Base-by-base conservation (phyloP, 2,329 filamentous ascomycete species). In the Pseudomassariella vexata region DNA sequence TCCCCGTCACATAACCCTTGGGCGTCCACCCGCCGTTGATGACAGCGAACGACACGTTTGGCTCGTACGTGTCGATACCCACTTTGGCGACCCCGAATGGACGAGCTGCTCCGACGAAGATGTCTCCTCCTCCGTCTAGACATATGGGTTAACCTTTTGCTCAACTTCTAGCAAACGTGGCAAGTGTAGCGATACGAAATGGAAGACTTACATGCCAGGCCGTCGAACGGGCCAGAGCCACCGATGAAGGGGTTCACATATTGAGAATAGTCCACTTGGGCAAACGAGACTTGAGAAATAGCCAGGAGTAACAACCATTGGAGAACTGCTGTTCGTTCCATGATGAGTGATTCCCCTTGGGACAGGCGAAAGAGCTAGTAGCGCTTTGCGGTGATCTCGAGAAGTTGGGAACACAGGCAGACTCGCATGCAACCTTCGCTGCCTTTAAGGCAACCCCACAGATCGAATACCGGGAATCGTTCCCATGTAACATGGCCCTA, bases 231-330 rank as follows among this genome's bases (percentile, higher is more conserved):
- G 3, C 30, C 30, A 10, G 30, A 33, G 7, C 30, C 30, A 20
- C 30, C 30, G 27, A 71, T 66, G 34, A 73, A 67, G 0, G 60
- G 63, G 37, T 71, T 67, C 6, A 73, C 67, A 52, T 63, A 61
- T 38, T 60, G 42, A 1, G 60, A 46, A 35, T 57, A 64, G 40
- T 65, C 52, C 9, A 16, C 32, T 30, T 35, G 32, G 10, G 14
- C 32, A 11, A 24, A n/a, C 9, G 12, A 20, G 9, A 11, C 9
- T 5, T 15, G 19, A n/a, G 16, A 21, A 5, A 9, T 12, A 12
- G 19, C 21, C 23, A 31, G 27, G 6, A 31, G 19, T 19, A 29
- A 15, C 9, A 22, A 22, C 20, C n/a, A n/a, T n/a, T n/a, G n/a
- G n/a, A n/a, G n/a, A n/a, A n/a, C n/a, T n/a, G n/a, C n/a, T n/a